These are phyloP conservation scores for Monosporascus sp. DNA, from an alignment of 2,329 filamentous ascomycete species.

Conservation along the genomic window DNA sequence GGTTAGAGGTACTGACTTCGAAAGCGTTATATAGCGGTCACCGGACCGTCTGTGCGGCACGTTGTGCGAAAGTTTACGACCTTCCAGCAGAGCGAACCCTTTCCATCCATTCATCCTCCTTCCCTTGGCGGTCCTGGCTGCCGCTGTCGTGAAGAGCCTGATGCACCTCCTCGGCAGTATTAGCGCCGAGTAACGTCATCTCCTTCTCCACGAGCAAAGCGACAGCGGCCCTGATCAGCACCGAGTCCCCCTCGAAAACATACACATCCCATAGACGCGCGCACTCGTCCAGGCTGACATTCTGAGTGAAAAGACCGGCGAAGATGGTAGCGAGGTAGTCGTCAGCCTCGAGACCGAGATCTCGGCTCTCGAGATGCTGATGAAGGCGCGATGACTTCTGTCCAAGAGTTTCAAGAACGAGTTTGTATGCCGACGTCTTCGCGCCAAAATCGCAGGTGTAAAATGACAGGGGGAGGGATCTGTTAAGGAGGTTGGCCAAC, in stretches of 20 bases:
- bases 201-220: conserved; percentile 56
- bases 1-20: background rate
- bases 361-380: conserved; percentile 52
- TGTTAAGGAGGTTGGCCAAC: conserved; percentile 73
- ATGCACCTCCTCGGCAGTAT: conserved; percentile 37
- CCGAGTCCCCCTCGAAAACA: conserved; percentile 72
- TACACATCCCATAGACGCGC: conserved; percentile 76
- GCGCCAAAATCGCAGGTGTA: conserved; percentile 65
- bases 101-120: conserved; percentile 24
- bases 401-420: conserved; percentile 61
- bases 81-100: conserved; percentile 18
- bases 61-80: conserved; percentile 4
- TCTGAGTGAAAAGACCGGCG: conserved; percentile 56
- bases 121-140: conserved; percentile 13
- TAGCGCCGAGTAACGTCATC: conserved; percentile 44
- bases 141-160: conserved; percentile 30
- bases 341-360: conserved; percentile 42
- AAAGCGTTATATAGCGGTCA: background rate
- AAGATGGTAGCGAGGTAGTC: conserved; percentile 57
- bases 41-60: background rate
- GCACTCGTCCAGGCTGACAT: conserved; percentile 63
- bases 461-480: conserved; percentile 69
- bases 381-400: conserved; percentile 61
- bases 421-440: conserved; percentile 62
- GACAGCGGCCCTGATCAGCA: conserved; percentile 66